A percentile compares a stretch with the other conserved stretches of the same genome.
These are phyloP conservation scores for Microsporum ferrugineum DNA, from an alignment of 2,329 filamentous ascomycete genomes.

Conservation along the genomic window DNA sequence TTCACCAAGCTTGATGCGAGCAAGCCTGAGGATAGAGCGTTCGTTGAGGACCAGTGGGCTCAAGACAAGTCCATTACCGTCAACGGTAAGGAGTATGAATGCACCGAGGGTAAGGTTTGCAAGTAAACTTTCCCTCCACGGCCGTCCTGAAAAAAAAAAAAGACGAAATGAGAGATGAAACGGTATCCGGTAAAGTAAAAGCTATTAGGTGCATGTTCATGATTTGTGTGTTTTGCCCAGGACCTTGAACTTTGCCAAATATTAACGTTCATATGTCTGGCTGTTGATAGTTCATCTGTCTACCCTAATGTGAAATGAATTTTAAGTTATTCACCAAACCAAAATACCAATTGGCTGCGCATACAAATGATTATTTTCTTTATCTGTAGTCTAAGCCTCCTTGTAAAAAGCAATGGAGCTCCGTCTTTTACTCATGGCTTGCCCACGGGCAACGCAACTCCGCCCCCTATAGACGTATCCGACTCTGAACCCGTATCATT, in stretches of 20 bases:
- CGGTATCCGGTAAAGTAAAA: not conserved
- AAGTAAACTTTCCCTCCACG: slow-evolving; percentile 54
- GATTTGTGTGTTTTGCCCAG: not conserved
- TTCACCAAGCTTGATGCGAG: slow-evolving; percentile 92
- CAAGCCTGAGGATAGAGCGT: slow-evolving; percentile 74
- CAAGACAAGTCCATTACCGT: slow-evolving; percentile 78
- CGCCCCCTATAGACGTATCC: not conserved
- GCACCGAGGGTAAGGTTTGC: slow-evolving; percentile 94
- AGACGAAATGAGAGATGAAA: not conserved
- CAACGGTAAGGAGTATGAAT: slow-evolving; percentile 78
- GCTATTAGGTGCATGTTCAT: not conserved
- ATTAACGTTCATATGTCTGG: not conserved
- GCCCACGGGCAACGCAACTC: not conserved
- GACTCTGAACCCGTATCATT: not conserved
- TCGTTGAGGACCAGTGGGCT: slow-evolving; percentile 76
- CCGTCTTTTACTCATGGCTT: not conserved
- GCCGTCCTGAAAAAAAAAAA: not conserved
- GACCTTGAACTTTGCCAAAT: not conserved
- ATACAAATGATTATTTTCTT: not conserved
- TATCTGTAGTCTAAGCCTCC: not conserved
- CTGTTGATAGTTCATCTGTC: not conserved
- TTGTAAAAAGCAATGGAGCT: not conserved
- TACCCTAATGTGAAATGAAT: slow-evolving; percentile 3
- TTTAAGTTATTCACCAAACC: not conserved
- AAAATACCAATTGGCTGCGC: not conserved